Percentiles rank a stretch among this genome's conserved stretches.
Conservation (phyloP, 257 asterid species). For the Galeopsis tetrahit region DNA sequence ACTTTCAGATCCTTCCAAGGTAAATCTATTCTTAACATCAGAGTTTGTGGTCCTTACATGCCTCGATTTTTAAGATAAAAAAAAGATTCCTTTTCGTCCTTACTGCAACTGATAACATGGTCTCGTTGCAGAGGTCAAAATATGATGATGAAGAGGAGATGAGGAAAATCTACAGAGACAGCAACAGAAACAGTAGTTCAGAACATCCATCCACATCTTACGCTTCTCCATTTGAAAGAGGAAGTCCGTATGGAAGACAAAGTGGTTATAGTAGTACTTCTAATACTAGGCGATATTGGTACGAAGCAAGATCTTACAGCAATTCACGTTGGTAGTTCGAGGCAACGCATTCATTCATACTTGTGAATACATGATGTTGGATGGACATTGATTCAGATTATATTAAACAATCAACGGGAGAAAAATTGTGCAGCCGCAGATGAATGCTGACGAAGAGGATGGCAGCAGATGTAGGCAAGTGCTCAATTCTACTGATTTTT, state of each 20-base stretch:
- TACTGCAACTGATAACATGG: no score
- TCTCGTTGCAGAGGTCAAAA: conserved; percentile 61
- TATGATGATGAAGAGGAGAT: conserved; percentile 69
- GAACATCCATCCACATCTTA: conserved; percentile 60
- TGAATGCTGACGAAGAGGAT: not conserved
- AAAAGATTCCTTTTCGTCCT: not conserved
- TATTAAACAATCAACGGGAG: not conserved
- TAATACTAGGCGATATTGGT: conserved; percentile 53
- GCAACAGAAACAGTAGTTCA: conserved; percentile 45
- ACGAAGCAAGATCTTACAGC: conserved; percentile 48
- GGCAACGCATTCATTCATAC: conserved; percentile 21
- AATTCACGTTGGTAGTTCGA: conserved; percentile 49
- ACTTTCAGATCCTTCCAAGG: conserved; percentile 90
- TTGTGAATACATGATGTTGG: conserved; percentile 1
- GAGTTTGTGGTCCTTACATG: no score
- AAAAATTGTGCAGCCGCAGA: not conserved
- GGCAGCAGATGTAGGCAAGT: conserved; percentile 2
- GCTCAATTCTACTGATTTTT: not conserved
- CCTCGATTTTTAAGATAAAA: not conserved
- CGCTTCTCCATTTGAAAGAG: conserved; percentile 57
- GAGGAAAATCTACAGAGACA: conserved; percentile 44
- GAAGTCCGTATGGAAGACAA: conserved; percentile 49
- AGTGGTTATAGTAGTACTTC: conserved; percentile 39
- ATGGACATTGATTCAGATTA: not conserved
- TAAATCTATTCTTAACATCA: conserved; percentile 19